These are phyloP conservation scores for Leucocoprinus birnbaumii DNA, from an alignment of 768 basidiomycete species.

Conservation along the genomic window DNA sequence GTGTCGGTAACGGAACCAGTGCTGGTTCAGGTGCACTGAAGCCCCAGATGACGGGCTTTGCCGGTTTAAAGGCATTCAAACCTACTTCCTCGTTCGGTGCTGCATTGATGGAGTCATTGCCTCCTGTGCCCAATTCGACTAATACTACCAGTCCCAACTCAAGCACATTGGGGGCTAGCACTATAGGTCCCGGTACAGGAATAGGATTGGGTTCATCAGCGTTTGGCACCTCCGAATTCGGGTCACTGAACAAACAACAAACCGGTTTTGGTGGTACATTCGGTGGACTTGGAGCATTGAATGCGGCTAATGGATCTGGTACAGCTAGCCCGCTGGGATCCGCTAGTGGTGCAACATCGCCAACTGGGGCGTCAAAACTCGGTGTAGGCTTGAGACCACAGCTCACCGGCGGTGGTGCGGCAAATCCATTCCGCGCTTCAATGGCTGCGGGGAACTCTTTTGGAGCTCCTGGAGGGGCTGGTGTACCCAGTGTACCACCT, in stretches of 20 bases:
- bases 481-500: slow-evolving; percentile 5
- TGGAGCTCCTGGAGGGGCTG: neutral
- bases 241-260: slow-evolving; percentile 7
- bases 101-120: slow-evolving; percentile 67
- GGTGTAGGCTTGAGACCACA: slow-evolving; percentile 59
- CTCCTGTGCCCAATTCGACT: slow-evolving; percentile 69
- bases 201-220: neutral
- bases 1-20: neutral
- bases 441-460: slow-evolving; percentile 35
- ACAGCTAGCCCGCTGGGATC: slow-evolving; percentile 15
- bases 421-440: slow-evolving; percentile 67
- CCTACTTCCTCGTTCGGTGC: slow-evolving; percentile 81
- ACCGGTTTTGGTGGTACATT: slow-evolving; percentile 8
- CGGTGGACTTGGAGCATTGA: neutral
- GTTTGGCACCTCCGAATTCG: slow-evolving; percentile 1
- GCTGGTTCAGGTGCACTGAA: slow-evolving; percentile 28
- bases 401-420: slow-evolving; percentile 57
- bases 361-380: slow-evolving; percentile 22
- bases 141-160: slow-evolving; percentile 19
- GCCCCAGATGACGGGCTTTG: slow-evolving; percentile 48
- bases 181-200: neutral
- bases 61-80: slow-evolving; percentile 78
- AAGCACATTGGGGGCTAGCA: slow-evolving; percentile 18
- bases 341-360: neutral
- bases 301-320: slow-evolving; percentile 13